These are phyloP conservation scores for Leccinum ochraceum DNA, from an alignment of 768 basidiomycete genomes.

Conservation along the genomic window DNA sequence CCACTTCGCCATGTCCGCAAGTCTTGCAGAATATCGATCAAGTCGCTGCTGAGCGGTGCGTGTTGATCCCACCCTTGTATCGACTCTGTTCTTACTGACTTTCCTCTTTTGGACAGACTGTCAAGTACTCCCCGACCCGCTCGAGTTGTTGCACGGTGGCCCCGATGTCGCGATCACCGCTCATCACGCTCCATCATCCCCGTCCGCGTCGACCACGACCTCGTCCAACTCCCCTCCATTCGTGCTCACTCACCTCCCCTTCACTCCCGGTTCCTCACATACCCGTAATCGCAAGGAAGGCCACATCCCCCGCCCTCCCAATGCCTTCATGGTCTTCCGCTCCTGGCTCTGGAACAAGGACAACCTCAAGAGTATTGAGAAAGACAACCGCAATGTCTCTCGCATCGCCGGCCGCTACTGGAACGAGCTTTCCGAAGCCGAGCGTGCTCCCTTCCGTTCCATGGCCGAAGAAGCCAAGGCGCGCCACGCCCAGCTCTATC, in stretches of 20 bases:
- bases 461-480: constrained; percentile 49
- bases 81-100: constrained; percentile 31
- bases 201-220: constrained; percentile 20
- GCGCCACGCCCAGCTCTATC: constrained; percentile 51
- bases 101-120: constrained; percentile 37
- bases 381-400: constrained; percentile 72
- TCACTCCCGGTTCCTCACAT: constrained; percentile 40
- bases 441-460: constrained; percentile 47
- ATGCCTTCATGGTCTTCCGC: constrained; percentile 85
- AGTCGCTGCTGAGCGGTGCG: constrained; percentile 38
- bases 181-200: constrained; percentile 1
- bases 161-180: constrained; percentile 13
- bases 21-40: constrained; percentile 47
- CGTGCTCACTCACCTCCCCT: constrained; percentile 28
- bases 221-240: constrained; percentile 20
- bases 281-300: constrained; percentile 41
- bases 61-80: constrained; percentile 22
- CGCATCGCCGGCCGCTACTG: constrained; percentile 70
- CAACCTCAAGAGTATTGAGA: constrained; percentile 53
- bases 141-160: constrained; percentile 25
- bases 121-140: constrained; percentile 22
- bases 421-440: constrained; percentile 51
- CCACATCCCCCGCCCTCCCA: constrained; percentile 76
- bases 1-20: constrained; percentile 37
- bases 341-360: constrained; percentile 61